Evolutionary conservation across 2,329 filamentous ascomycete genomes (phyloP).

Genomic region (Penicillium oxalicum): DNA sequence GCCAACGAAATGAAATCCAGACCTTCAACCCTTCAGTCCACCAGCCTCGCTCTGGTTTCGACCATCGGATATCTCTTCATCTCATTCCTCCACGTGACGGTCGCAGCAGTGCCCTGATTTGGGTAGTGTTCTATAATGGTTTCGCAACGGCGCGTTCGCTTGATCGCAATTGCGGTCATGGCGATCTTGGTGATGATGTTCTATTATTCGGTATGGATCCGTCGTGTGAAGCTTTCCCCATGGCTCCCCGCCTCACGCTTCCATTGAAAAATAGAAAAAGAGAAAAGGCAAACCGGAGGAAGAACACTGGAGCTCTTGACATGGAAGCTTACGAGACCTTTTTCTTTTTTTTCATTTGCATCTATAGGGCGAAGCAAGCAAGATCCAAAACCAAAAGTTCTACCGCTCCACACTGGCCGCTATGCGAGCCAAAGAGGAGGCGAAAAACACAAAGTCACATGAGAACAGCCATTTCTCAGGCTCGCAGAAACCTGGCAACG

Average conservation of each 20-base stretch:
- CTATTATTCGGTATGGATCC: conserved; percentile 60
- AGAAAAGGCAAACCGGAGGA: too few species aligned
- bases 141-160: conserved; percentile 63
- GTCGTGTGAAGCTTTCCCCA: too few species aligned
- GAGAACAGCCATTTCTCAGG: conserved; percentile 47
- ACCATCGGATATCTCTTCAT: too few species aligned
- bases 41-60: too few species aligned
- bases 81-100: too few species aligned
- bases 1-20: too few species aligned
- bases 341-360: neutral
- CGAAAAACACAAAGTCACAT: conserved; percentile 45
- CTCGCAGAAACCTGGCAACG: conserved; percentile 6
- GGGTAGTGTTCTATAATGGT: conserved; percentile 48
- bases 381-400: conserved; percentile 43
- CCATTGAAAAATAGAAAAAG: too few species aligned
- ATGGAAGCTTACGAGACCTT: conserved; percentile 4
- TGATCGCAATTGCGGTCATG: conserved; percentile 60
- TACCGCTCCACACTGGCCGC: conserved; percentile 51
- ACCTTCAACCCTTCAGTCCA: too few species aligned
- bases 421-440: conserved; percentile 45
- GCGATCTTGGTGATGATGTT: conserved; percentile 61
- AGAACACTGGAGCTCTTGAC: neutral
- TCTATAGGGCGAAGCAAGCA: conserved; percentile 35
- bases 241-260: neutral
- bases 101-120: too few species aligned